Evolutionary conservation across 1,284 basidiomycete genomes (phyloP), one percentile per base, ranked within the genome.

Genomic region (Cryptococcus sp.): DNA sequence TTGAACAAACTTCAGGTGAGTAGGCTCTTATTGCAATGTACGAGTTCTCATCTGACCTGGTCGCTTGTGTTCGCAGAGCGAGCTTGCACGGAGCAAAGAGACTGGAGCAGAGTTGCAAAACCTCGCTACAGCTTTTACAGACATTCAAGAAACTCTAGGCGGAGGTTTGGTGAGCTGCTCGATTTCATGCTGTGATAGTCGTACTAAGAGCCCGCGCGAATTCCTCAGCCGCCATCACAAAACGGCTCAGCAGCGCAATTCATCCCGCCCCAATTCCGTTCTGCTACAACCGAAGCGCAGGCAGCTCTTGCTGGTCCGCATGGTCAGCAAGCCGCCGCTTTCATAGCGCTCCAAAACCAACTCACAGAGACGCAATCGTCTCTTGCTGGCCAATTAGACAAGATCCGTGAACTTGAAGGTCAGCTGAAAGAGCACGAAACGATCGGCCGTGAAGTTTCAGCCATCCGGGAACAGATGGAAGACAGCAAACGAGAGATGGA

Each of bases 11-110:
- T 82, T 4, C 80, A 81, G 68, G 80, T 80, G 46, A 51, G 78
- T 29, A 38, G 13, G 20, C 17, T 34, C 8, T 34, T 5, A 7
- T 5, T 34, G 8, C 8, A 34, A 10, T 13, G 8, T 34, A 13
- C 29, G 29, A 34, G 29, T 34, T 13, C 13, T 11, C 26, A 3
- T 3, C 5, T 25, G 46, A n/a, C 19, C 34, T 50, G 26, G n/a
- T 40, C 10, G 8, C 19, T 52, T 22, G 29, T 44, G 1, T 20
- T 78, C 89, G 3, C 88, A 98, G 79, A 87, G 86, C 64, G 94
- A 98, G 74, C 84, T 99, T 38, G 88, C 90, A 78, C 95, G 94
- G 80, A 94, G 91, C 72, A 86, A 92, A 19, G 93, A 98, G 72
- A 95, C 93, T 0, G 90, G 91, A n/a, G 83, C 86, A 1, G 94